Base-by-base conservation (phyloP, 164 flowering plant species). In the Umbellularia californica region DNA sequence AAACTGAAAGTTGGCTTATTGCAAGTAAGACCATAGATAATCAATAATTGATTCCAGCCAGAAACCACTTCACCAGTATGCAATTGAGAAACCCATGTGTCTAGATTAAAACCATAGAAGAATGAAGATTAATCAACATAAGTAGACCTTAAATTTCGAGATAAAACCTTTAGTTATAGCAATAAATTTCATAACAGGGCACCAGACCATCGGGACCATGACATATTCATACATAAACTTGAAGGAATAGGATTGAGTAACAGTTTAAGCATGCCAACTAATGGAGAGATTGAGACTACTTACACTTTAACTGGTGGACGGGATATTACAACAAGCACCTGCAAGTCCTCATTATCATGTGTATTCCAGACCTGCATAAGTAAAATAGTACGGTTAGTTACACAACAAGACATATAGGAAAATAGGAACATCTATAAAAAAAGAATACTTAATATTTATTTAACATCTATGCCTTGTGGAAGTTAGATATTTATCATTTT, bases 301-400 rank as follows among this genome's bases (percentile, higher is more conserved):
- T 75, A 95, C 99, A 93, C 87, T 93, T 93, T 93, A 50, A 87
- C 83, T 17, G 98, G 97, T 19, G 99, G 99, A 65, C 97, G 92
- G 41, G 99, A 95, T 85, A 93, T 88, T 17, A 93, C 78, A 52
- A 90, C 95, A 35, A 95, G 84, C 69, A 90, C 17, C 77, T 95
- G 99, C 83, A 95, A 78, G 81, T 95, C 97, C 77, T 90, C 95
- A 50, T 81, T 69, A 47, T 84, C 86, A 79, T 88, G 81, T 50
- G 95, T 88, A 77, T 95, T 95, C 93, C 90, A 84, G 63, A 91
- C 82, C 97, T 93, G 89, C 77, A 77, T 5, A 47, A 5, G 35
- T 58, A 55, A 55, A 0, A 55, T 17, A 55, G n/a, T 15, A 15
- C 1, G 47, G 3, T 41, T 9, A 41, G 10, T 41, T 41, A 41